Conservation (phyloP, 129 eudicot genomes). For the Scalesia atractyloides region DNA sequence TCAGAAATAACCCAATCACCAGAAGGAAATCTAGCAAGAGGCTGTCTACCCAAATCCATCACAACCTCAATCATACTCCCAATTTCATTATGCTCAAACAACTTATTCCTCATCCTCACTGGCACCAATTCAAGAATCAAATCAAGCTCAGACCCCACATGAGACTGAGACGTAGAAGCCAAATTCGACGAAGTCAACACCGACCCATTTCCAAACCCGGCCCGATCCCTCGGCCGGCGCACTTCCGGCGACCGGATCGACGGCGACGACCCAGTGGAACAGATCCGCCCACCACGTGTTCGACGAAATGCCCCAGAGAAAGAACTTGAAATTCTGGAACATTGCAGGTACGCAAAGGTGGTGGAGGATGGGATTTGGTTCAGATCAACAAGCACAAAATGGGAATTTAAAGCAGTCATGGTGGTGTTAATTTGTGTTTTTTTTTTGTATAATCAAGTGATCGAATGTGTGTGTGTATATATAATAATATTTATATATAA, state of each 20-base stretch:
- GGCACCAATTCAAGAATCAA: slow-evolving; percentile 87
- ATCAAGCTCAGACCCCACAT: slow-evolving; percentile 66
- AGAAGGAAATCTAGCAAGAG: slow-evolving; percentile 90
- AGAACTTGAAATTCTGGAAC: slow-evolving; percentile 26
- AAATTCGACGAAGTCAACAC: slow-evolving; percentile 40
- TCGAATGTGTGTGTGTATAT: background rate
- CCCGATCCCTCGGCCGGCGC: slow-evolving; percentile 64
- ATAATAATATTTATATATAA: background rate
- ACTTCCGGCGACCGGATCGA: slow-evolving; percentile 59
- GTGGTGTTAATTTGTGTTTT: background rate
- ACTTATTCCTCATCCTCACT: slow-evolving; percentile 69
- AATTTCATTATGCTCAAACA: slow-evolving; percentile 66
- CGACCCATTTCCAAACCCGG: slow-evolving; percentile 64
- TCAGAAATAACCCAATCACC: slow-evolving; percentile 93
- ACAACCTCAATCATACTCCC: slow-evolving; percentile 88
- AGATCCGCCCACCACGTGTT: slow-evolving; percentile 53
- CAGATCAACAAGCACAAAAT: slow-evolving; percentile 70
- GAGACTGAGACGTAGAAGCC: slow-evolving; percentile 47
- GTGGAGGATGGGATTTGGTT: slow-evolving; percentile 58
- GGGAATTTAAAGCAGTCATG: slow-evolving; percentile 71
- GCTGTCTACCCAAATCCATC: slow-evolving; percentile 93
- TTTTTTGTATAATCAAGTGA: background rate
- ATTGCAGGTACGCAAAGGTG: slow-evolving; percentile 46
- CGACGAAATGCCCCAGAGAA: slow-evolving; percentile 84
- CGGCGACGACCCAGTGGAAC: slow-evolving; percentile 44